Evolutionary conservation across 1,284 basidiomycete genomes (phyloP), one percentile per base, ranked within the genome.

Genomic region (Sporisorium sorghi): DNA sequence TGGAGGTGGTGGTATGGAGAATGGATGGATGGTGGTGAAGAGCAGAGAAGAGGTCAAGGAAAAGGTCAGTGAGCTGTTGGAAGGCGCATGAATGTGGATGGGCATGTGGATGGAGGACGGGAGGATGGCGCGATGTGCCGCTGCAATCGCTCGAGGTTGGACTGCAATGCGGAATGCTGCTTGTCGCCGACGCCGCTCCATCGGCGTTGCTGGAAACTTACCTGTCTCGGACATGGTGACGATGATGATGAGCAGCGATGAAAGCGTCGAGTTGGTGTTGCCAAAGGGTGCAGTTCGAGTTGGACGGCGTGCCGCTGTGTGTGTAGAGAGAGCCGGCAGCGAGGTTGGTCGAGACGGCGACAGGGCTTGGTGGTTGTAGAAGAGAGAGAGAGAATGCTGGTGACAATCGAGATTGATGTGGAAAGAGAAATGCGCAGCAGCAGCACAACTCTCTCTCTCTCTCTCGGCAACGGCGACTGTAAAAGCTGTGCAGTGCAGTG

Each of bases 141-240:
- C 44, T 6, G 12, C 17, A 30, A 12, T n/a, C 12, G 43, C 43
- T 26, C 24, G 12, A 12, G 19, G 11, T 44, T 8, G 24, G 26
- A 2, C 15, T 46, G 44, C 43, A 12, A 15, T 17, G 17, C 4
- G 24, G 12, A 10, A n/a, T n/a, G 44, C 44, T 44, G 11, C 24
- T 46, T n/a, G 24, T 44, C 19, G 51, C 14, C 51, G 24, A 32
- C 28, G 2, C 12, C 24, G 17, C 23, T 26, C 21, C 32, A 49
- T 48, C n/a, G n/a, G n/a, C 14, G 46, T 15, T 37, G 48, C 7
- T 14, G 7, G 21, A 35, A 35, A 60, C 65, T 48, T 50, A 61
- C 65, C 65, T 61, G 65, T 40, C 53, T 68, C 65, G n/a, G 65
- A 68, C 65, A 68, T 68, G 43, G 37, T 50, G 33, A 9, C n/a